Evolutionary conservation across 805 yeast species (phyloP), one percentile per base, ranked within the genome.

Genomic region (Jamesozyma piceae): DNA sequence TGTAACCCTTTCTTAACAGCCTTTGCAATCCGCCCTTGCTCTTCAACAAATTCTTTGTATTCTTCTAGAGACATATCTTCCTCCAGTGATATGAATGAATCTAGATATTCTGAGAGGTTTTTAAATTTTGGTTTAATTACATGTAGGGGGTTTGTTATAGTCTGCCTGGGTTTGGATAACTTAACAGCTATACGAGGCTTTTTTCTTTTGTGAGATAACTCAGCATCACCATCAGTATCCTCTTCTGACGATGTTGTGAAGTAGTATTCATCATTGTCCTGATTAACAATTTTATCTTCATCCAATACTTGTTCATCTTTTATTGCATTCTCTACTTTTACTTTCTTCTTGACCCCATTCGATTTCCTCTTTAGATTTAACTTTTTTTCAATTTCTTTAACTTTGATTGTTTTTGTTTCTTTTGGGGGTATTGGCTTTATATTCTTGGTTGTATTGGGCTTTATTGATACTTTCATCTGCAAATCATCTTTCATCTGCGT

Each of bases 31-130:
- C 55, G 57, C 8, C 58, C 58, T 50, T 86, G 92, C 22, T 73
- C 75, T 0, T 60, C 53, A 35, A 87, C 65, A 18, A 75, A 71
- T n/a, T 61, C 61, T 1, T 77, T 71, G 47, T 74, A 85, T 50
- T 87, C 94, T 38, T 77, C 80, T 5, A 53, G 46, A 0, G 75
- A 57, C 38, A 80, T 59, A 49, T 80, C 87, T 43, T 80, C 89
- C 28, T 78, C 78, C 14, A 82, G 60, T 0, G 75, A 65, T 43
- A 67, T 72, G 58, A 69, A 84, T 0, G 86, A 77, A n/a, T 62
- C 48, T 27, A 84, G 62, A 47, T 71, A 75, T 1, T 58, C 65
- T 5, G 62, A 64, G 33, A 82, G 49, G 18, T 61, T 59, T 5
- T 49, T 49, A 47, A 59, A 75, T 40, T 67, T 54, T 1, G 83